Percentiles rank a stretch among this genome's conserved stretches.
Evolutionary conservation across 2,329 filamentous ascomycete genomes (phyloP).

Genomic region (Penicillium hesseltinei): DNA sequence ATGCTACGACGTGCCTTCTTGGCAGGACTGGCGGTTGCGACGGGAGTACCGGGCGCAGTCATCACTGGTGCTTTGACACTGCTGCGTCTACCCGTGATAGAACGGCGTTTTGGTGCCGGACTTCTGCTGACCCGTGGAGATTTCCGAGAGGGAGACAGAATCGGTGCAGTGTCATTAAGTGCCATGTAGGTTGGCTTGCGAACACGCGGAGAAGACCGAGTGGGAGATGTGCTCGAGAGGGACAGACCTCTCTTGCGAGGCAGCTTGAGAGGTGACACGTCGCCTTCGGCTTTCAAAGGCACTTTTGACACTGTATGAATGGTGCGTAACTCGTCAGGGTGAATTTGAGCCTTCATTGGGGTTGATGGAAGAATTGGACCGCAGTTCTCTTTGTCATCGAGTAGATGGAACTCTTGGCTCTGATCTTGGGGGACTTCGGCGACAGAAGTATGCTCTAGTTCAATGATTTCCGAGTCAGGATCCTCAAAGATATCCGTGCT

Average conservation of each 20-base stretch:
- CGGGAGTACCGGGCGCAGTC: conserved; percentile 12
- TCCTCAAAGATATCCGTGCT: conserved; percentile 27
- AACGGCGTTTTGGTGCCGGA: conserved; percentile 22
- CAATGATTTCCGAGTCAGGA: not conserved
- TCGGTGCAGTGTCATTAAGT: conserved; percentile 21
- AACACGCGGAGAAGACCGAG: conserved; percentile 32
- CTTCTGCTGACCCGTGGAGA: conserved; percentile 18
- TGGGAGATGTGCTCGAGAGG: conserved; percentile 48
- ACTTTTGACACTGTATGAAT: conserved; percentile 76
- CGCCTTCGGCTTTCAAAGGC: conserved; percentile 65
- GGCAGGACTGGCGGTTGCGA: conserved; percentile 24
- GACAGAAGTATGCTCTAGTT: not conserved
- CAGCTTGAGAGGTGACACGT: conserved; percentile 48
- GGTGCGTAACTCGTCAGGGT: conserved; percentile 49
- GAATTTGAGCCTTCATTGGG: conserved; percentile 49
- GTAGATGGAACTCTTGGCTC: conserved; percentile 6
- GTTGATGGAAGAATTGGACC: conserved; percentile 49
- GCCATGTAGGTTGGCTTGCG: conserved; percentile 25
- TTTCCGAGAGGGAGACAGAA: conserved; percentile 32
- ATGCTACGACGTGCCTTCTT: conserved; percentile 31
- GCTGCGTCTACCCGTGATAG: conserved; percentile 16
- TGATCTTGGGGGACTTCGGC: conserved; percentile 8
- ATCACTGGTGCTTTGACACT: conserved; percentile 10
- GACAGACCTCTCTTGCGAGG: conserved; percentile 52
- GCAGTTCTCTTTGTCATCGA: conserved; percentile 33